Percentiles rank a stretch among this genome's conserved stretches.
phyloP scores from a whole-genome alignment of 768 basidiomycete genomes.

The Cystofilobasidium bisporidii region DNA sequence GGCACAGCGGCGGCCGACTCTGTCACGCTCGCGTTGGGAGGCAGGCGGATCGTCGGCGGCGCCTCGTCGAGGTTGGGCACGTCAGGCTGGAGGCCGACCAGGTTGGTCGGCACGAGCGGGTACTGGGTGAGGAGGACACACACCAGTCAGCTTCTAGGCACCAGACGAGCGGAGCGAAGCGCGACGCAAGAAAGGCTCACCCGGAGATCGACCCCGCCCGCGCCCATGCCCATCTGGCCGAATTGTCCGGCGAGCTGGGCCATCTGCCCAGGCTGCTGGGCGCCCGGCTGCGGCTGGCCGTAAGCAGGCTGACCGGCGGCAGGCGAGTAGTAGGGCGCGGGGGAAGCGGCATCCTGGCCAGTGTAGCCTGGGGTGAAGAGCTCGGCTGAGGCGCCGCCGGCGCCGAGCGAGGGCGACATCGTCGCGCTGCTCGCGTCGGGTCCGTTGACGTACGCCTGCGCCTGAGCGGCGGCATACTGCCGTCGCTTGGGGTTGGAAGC shows the following conservation, averaged over 20 bases:
- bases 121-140: slow-evolving; percentile 39
- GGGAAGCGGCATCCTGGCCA: slow-evolving; percentile 35
- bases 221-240: slow-evolving; percentile 68
- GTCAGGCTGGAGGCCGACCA: slow-evolving; percentile 85
- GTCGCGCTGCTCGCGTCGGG: slow-evolving; percentile 28
- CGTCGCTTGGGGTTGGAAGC: slow-evolving; percentile 55
- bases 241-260: slow-evolving; percentile 64
- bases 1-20: slow-evolving; percentile 71
- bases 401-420: slow-evolving; percentile 16
- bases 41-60: slow-evolving; percentile 82
- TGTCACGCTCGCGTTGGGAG: slow-evolving; percentile 70
- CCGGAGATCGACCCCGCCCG: slow-evolving; percentile 30
- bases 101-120: slow-evolving; percentile 74
- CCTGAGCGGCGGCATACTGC: slow-evolving; percentile 90
- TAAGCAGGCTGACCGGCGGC: slow-evolving; percentile 38
- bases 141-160: background rate
- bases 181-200: slow-evolving; percentile 3
- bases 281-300: slow-evolving; percentile 27
- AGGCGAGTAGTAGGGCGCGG: slow-evolving; percentile 49
- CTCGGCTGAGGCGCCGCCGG: slow-evolving; percentile 46
- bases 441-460: slow-evolving; percentile 69
- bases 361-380: slow-evolving; percentile 80
- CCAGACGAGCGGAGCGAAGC: background rate
- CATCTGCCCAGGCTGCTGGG: slow-evolving; percentile 20
- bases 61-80: slow-evolving; percentile 68